Evolutionary conservation across 1,284 basidiomycete genomes (phyloP).

Genomic region (Lentinula novae-zelandiae): DNA sequence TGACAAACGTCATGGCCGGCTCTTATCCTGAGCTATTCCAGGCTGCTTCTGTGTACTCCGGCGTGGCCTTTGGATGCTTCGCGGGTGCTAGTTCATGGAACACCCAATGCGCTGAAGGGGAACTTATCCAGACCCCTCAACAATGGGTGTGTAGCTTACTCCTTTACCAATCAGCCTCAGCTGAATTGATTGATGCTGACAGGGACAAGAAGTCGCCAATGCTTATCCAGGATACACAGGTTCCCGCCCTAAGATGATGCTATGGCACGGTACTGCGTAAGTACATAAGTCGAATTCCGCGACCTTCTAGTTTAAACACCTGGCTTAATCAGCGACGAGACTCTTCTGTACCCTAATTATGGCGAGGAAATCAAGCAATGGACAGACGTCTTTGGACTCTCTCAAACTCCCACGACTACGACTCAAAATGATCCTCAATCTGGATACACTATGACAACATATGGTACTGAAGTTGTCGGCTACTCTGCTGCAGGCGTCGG

Average conservation of each 20-base stretch:
- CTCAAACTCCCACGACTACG: constrained; percentile 20
- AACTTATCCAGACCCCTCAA: constrained; percentile 40
- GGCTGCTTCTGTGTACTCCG: constrained; percentile 46
- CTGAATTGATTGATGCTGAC: background rate
- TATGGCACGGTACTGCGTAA: constrained; percentile 53
- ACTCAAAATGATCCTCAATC: constrained; percentile 12
- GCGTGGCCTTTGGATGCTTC: constrained; percentile 56
- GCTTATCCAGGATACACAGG: constrained; percentile 52
- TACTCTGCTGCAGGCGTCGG: constrained; percentile 16
- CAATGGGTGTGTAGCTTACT: constrained; percentile 36
- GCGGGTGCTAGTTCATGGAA: constrained; percentile 46
- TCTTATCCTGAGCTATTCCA: constrained; percentile 54
- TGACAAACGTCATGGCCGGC: constrained; percentile 44
- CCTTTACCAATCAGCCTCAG: background rate
- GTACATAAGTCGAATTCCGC: constrained; percentile 16
- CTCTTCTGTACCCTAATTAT: constrained; percentile 49
- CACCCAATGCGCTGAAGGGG: constrained; percentile 40
- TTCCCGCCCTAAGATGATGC: constrained; percentile 44
- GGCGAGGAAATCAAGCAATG: constrained; percentile 38
- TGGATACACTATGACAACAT: constrained; percentile 13
- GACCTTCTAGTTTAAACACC: background rate
- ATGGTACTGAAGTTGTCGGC: constrained; percentile 8
- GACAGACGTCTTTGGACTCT: constrained; percentile 31
- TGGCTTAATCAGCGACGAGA: constrained; percentile 36
- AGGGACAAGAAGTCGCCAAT: constrained; percentile 41